Evolutionary conservation across 768 basidiomycete species (phyloP).

Genomic region (Trametes maxima): DNA sequence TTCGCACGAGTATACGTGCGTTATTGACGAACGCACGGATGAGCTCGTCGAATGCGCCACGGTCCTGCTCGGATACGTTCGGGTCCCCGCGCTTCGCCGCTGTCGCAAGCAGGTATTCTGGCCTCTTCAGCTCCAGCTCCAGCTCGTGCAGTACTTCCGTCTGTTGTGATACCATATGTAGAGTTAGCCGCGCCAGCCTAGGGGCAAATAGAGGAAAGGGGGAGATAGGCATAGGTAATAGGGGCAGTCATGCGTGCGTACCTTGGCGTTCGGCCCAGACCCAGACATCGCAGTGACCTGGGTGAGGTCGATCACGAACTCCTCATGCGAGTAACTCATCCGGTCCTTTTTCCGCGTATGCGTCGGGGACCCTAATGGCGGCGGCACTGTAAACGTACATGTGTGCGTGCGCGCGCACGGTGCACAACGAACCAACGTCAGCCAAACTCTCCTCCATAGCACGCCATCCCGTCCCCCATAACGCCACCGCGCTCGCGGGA

Average conservation of each 20-base stretch:
- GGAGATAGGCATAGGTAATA: not conserved
- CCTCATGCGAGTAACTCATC: constrained; percentile 91
- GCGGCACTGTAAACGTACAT: constrained; percentile 48
- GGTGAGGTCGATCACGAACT: constrained; percentile 91
- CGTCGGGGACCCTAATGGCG: constrained; percentile 64
- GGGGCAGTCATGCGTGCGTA: constrained; percentile 36
- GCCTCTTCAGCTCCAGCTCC: constrained; percentile 83
- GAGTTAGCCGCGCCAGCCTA: not conserved
- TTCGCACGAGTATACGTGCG: constrained; percentile 84
- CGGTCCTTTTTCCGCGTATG: constrained; percentile 83
- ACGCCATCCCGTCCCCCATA: not conserved
- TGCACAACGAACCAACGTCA: not conserved
- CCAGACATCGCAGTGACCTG: constrained; percentile 71
- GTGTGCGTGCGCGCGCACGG: not conserved
- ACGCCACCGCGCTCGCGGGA: not conserved
- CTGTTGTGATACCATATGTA: constrained; percentile 34
- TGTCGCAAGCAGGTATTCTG: constrained; percentile 69
- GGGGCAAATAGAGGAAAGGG: not conserved
- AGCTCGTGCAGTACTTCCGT: constrained; percentile 78
- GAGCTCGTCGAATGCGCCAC: constrained; percentile 84
- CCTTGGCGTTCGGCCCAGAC: constrained; percentile 48
- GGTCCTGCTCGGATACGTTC: constrained; percentile 61
- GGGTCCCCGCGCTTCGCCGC: constrained; percentile 70
- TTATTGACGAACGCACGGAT: constrained; percentile 94
- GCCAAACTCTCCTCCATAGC: not conserved